Evolutionary conservation across 345 rosid genomes (phyloP).

Genomic region (Bretschneidera sinensis): DNA sequence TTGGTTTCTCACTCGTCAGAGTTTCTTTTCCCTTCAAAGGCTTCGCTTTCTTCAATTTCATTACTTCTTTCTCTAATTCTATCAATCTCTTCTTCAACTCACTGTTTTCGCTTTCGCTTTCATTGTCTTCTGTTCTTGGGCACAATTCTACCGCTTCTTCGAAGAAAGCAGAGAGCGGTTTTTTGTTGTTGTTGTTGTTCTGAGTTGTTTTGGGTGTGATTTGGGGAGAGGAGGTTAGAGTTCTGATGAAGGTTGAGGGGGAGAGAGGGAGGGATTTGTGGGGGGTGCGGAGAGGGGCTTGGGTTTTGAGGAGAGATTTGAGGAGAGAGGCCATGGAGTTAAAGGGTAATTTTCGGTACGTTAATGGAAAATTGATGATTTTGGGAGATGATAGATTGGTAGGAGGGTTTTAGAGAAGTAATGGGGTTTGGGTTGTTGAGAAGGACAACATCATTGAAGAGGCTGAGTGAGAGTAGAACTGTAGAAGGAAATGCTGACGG

Average conservation of each 20-base stretch:
- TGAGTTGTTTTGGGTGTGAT: constrained; percentile 3
- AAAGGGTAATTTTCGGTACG: neutral
- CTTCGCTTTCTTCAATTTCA: constrained; percentile 28
- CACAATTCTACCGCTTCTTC: constrained; percentile 51
- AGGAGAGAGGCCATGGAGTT: constrained; percentile 24
- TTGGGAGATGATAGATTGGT: neutral
- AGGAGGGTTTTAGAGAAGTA: neutral
- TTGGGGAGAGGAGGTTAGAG: constrained; percentile 17
- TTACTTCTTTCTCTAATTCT: constrained; percentile 40
- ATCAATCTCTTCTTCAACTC: constrained; percentile 35
- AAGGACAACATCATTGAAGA: neutral
- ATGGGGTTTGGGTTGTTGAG: neutral
- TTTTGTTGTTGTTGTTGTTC: constrained; percentile 15
- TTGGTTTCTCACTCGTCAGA: neutral
- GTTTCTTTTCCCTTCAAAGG: constrained; percentile 15
- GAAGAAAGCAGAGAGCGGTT: constrained; percentile 38
- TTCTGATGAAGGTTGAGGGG: constrained; percentile 16
- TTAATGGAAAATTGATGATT: neutral
- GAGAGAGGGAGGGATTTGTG: constrained; percentile 6
- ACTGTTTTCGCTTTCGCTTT: constrained; percentile 15
- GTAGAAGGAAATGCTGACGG: too few species aligned
- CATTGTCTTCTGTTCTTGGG: constrained; percentile 26
- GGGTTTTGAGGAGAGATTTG: constrained; percentile 23
- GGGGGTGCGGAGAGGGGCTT: constrained; percentile 16
- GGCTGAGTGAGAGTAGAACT: too few species aligned